A percentile compares a stretch with the other conserved stretches of the same genome.
Conservation (phyloP, 768 basidiomycete species). For the Lactarius vividus region DNA sequence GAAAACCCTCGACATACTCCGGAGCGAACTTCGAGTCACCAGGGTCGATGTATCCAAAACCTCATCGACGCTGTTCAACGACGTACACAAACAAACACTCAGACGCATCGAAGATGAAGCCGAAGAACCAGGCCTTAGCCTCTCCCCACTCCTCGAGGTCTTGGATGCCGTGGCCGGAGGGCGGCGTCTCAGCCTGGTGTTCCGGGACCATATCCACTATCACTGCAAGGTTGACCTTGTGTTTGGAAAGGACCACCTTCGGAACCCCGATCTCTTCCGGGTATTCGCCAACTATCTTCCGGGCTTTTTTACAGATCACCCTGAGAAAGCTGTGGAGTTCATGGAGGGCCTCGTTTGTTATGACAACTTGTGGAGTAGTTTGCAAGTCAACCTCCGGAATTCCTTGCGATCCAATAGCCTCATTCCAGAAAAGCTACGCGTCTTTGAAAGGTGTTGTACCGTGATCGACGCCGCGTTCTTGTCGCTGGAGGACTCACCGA, state of each 20-base stretch:
- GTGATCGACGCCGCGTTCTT: conserved; percentile 5
- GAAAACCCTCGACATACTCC: conserved; percentile 12
- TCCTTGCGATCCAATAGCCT: not conserved
- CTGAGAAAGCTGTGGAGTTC: not conserved
- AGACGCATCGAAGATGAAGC: not conserved
- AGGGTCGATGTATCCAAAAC: not conserved
- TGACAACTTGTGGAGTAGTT: conserved; percentile 7
- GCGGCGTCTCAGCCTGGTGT: not conserved
- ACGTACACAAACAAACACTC: not conserved
- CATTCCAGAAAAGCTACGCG: not conserved
- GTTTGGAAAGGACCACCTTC: conserved; percentile 12
- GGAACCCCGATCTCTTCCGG: conserved; percentile 1
- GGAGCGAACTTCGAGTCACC: not conserved
- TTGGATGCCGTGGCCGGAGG: conserved; percentile 1
- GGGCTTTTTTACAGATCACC: not conserved
- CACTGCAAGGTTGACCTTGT: not conserved
- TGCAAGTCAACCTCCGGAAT: conserved; percentile 9
- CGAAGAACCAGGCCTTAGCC: not conserved
- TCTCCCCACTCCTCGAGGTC: not conserved
- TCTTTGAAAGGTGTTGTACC: conserved; percentile 1
- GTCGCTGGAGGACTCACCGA: not conserved
- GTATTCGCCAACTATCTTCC: conserved; percentile 14
- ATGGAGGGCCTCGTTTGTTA: conserved; percentile 6
- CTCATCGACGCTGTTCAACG: not conserved
- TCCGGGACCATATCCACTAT: not conserved